A percentile compares a stretch with the other conserved stretches of the same genome.
Evolutionary conservation across 768 basidiomycete genomes (phyloP).

Genomic region (Russula earlei): DNA sequence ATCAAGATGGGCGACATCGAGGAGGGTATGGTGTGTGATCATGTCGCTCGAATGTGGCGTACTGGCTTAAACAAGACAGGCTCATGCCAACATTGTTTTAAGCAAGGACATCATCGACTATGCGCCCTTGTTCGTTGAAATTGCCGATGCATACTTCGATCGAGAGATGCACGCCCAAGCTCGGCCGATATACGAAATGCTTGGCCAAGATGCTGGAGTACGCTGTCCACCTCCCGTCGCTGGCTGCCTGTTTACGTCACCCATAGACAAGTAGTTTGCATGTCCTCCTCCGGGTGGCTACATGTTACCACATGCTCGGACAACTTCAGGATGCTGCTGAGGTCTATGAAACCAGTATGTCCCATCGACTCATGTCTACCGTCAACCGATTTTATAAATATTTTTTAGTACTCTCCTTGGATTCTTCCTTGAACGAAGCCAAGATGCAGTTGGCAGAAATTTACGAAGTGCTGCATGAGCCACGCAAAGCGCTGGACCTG

Average conservation of each 20-base stretch:
- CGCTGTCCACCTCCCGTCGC: constrained; percentile 21
- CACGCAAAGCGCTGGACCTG: constrained; percentile 71
- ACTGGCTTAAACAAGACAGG: constrained; percentile 32
- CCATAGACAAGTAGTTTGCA: constrained; percentile 64
- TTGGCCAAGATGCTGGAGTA: constrained; percentile 69
- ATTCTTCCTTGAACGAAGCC: constrained; percentile 69
- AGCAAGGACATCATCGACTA: constrained; percentile 68
- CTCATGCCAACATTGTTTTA: constrained; percentile 67
- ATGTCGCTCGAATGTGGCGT: background rate
- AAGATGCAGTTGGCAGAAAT: constrained; percentile 88
- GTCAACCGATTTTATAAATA: background rate
- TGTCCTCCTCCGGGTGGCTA: constrained; percentile 66
- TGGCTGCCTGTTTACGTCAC: background rate
- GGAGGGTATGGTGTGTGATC: constrained; percentile 63
- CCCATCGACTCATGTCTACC: background rate
- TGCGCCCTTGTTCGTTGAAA: constrained; percentile 67
- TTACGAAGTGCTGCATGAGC: constrained; percentile 76
- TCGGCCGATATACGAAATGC: constrained; percentile 64
- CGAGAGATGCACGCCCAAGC: constrained; percentile 71
- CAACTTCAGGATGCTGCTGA: constrained; percentile 70
- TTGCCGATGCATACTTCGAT: constrained; percentile 80
- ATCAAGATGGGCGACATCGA: constrained; percentile 70
- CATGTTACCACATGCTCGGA: constrained; percentile 70
- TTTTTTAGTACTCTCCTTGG: constrained; percentile 54
- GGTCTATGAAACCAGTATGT: constrained; percentile 72